Percentiles rank a stretch among this genome's conserved stretches.
Evolutionary conservation across 257 asterid species (phyloP).

Genomic region (Lithospermum erythrorhizon): DNA sequence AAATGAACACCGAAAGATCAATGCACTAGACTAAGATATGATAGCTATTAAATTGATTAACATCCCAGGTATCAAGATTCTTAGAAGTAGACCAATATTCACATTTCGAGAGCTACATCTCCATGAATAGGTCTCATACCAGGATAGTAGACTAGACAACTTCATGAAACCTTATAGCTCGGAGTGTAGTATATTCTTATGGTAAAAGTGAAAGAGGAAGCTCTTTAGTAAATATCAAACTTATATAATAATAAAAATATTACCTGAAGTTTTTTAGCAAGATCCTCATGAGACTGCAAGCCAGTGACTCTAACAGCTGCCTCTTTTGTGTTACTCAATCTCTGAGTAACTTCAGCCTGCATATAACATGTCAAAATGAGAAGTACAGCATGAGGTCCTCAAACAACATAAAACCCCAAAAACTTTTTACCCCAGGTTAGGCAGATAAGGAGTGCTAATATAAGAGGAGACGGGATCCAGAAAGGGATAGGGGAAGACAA

Average conservation of each 20-base stretch:
- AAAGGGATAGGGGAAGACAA: not conserved
- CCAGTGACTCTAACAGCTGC: conserved; percentile 34
- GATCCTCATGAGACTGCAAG: conserved; percentile 68
- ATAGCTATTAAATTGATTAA: too few species aligned
- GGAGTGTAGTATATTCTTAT: conserved; percentile 1
- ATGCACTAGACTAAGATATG: too few species aligned
- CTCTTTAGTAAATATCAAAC: not conserved
- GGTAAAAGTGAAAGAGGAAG: not conserved
- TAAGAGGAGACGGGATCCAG: too few species aligned
- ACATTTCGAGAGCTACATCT: not conserved
- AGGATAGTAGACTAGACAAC: not conserved
- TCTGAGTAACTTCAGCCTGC: conserved; percentile 82
- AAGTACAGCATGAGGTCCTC: not conserved
- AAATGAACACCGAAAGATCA: conserved; percentile 7
- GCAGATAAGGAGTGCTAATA: not conserved
- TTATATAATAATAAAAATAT: not conserved
- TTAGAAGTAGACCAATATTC: too few species aligned
- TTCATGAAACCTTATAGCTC: conserved; percentile 1
- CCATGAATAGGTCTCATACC: not conserved
- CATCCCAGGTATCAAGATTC: too few species aligned
- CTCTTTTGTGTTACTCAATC: conserved; percentile 45
- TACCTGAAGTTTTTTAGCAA: conserved; percentile 76
- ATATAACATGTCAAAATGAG: conserved; percentile 2
- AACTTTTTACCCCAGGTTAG: not conserved
- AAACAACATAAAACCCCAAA: too few species aligned